Percentiles rank a stretch among this genome's conserved stretches.
These are phyloP conservation scores for Globisporangium splendens DNA, from an alignment of 352 stramenopile genomes.

Conservation along the genomic window DNA sequence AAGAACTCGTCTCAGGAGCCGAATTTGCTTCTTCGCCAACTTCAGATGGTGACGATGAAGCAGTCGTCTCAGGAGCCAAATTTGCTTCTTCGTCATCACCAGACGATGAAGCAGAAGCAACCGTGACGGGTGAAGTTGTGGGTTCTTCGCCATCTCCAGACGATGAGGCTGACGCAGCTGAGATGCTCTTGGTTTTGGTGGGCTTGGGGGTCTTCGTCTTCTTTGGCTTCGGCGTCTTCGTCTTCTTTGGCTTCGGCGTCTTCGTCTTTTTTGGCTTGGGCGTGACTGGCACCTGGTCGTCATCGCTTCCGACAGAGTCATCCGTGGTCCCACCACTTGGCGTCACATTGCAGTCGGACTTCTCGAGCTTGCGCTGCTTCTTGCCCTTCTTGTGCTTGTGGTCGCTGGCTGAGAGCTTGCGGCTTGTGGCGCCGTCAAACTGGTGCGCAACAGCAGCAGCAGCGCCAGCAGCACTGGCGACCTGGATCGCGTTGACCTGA, in stretches of 20 bases:
- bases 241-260: slow-evolving; percentile 4
- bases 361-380: slow-evolving; percentile 10
- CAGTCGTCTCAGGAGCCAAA: too few relatives aligned
- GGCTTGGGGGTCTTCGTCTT: slow-evolving; percentile 1
- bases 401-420: slow-evolving; percentile 5
- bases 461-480: neutral
- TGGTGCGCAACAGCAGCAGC: neutral
- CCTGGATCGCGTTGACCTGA: neutral
- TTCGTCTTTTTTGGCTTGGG: neutral
- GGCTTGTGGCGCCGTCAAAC: neutral
- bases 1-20: too few relatives aligned
- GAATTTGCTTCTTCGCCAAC: too few relatives aligned
- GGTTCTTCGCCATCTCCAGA: too few relatives aligned
- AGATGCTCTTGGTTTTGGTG: slow-evolving; percentile 1
- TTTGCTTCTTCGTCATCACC: neutral
- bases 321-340: neutral
- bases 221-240: too few relatives aligned
- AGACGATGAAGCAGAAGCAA: neutral
- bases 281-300: neutral
- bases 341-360: slow-evolving; percentile 2
- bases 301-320: neutral
- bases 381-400: neutral
- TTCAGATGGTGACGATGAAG: too few relatives aligned
- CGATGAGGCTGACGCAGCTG: neutral
- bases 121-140: too few relatives aligned